A percentile compares a stretch with the other conserved stretches of the same genome.
Conservation (phyloP, 1,139 yeast genomes). For the Geotrichum macrosporum region DNA sequence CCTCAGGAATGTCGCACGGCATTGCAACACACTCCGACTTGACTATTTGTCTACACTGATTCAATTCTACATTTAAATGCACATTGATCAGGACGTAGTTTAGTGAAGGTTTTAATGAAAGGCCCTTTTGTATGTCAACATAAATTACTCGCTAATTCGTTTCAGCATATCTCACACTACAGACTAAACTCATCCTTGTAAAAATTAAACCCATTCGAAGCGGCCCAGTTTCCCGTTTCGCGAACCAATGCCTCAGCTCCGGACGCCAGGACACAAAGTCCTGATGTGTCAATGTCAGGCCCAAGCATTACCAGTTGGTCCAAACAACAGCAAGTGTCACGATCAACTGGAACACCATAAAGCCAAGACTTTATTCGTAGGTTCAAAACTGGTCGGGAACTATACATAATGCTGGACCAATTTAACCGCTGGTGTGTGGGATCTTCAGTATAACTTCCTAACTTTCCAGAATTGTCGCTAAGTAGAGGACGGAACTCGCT, state of each 20-base stretch:
- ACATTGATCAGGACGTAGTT: too few species aligned
- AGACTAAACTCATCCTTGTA: constrained; percentile 82
- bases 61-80: background rate
- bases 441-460: background rate
- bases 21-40: background rate
- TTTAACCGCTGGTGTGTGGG: constrained; percentile 4
- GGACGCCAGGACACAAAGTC: constrained; percentile 84
- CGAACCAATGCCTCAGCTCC: constrained; percentile 78
- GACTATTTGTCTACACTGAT: background rate
- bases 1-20: background rate
- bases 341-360: constrained; percentile 34
- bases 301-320: constrained; percentile 33
- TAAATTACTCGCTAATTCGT: background rate
- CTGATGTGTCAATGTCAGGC: constrained; percentile 43
- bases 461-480: constrained; percentile 1
- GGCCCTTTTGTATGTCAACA: background rate
- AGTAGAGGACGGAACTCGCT: constrained; percentile 12
- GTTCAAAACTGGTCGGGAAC: constrained; percentile 39
- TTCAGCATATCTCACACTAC: background rate
- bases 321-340: constrained; percentile 38
- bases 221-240: constrained; percentile 77
- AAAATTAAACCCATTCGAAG: constrained; percentile 74
- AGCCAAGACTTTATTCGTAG: constrained; percentile 39
- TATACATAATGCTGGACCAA: constrained; percentile 31
- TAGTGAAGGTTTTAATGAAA: background rate